phyloP scores from a whole-genome alignment of 176 grass and related monocot genomes.

The Secale cereale region DNA sequence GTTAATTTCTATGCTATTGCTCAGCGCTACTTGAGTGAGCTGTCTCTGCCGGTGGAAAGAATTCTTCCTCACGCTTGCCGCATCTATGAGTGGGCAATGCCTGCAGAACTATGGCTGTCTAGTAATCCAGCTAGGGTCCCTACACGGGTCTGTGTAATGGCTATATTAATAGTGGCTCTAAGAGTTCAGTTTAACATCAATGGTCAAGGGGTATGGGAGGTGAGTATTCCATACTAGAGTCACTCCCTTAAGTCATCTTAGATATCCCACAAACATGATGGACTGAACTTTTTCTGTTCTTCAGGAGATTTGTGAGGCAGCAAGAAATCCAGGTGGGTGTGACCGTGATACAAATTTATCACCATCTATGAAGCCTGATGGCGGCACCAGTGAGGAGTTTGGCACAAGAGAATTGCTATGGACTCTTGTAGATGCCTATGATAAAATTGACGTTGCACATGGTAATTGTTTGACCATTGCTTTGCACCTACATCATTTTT shows the following conservation, averaged over 20 bases:
- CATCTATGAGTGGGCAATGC: conserved; percentile 71
- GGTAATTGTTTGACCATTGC: conserved; percentile 50
- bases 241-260: not conserved
- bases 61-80: conserved; percentile 61
- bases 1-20: conserved; percentile 83
- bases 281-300: not conserved
- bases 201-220: conserved; percentile 80
- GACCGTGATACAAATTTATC: not conserved
- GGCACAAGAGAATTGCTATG: conserved; percentile 49
- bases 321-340: conserved; percentile 5
- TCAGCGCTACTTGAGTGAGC: conserved; percentile 49
- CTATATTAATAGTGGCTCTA: conserved; percentile 69
- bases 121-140: conserved; percentile 57
- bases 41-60: conserved; percentile 45
- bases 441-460: conserved; percentile 42
- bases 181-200: conserved; percentile 65
- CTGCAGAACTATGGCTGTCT: conserved; percentile 71
- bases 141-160: conserved; percentile 68
- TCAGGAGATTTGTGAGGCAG: conserved; percentile 31
- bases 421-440: conserved; percentile 52
- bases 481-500: not conserved
- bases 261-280: not conserved
- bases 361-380: conserved; percentile 5
- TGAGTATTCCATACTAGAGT: conserved; percentile 25
- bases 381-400: conserved; percentile 26